Conservation (phyloP, 768 basidiomycete species). For the Phallus indusiatus region DNA sequence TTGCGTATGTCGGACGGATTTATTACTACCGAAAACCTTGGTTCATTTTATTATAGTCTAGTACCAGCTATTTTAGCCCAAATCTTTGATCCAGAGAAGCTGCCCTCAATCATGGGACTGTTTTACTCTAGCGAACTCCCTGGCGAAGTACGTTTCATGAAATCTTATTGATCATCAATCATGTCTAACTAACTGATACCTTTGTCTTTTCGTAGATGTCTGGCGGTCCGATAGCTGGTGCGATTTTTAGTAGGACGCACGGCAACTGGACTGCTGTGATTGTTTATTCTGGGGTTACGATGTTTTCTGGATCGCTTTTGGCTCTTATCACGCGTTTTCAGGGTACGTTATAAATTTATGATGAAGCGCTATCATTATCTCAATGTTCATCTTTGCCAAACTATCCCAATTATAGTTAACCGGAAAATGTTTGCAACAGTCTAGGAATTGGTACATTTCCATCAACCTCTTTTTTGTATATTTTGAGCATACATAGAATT, state of each 20-base stretch:
- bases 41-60: neutral
- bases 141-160: neutral
- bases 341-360: neutral
- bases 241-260: neutral
- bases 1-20: neutral
- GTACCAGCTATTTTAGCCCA: constrained; percentile 3
- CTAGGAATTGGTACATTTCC: no score
- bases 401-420: no score
- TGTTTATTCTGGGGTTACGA: constrained; percentile 2
- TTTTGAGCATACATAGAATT: no score
- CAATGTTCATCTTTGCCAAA: no score
- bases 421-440: no score
- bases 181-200: no score
- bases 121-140: constrained; percentile 6
- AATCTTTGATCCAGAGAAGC: neutral
- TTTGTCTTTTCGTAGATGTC: neutral
- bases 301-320: constrained; percentile 7
- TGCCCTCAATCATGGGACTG: neutral
- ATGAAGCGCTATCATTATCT: no score
- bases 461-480: no score
- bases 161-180: no score
- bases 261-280: constrained; percentile 5
- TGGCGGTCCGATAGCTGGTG: constrained; percentile 5
- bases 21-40: neutral
- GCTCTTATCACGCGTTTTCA: constrained; percentile 5